Evolutionary conservation across 805 yeast species (phyloP), one percentile per base, ranked within the genome.

Genomic region (Candida namnaoensis): DNA sequence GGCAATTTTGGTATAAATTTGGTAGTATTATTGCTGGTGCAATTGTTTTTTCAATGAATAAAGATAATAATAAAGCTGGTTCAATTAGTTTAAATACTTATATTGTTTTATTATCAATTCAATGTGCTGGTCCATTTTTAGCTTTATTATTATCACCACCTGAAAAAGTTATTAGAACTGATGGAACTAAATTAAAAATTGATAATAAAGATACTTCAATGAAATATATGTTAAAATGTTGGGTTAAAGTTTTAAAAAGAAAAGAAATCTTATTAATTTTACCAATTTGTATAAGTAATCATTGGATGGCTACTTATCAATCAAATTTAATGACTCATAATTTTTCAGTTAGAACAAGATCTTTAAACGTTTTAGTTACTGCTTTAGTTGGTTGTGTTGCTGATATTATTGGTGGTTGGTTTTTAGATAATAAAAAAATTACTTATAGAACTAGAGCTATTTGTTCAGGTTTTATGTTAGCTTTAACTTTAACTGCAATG

Each of bases 21-120:
- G 62, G 62, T 38, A 50, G 53, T 11, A 30, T 57, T 7, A 46
- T 58, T 37, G 49, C 58, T 15, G 62, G 61, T 37, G 46, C 53
- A n/a, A 49, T 57, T 8, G 40, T 43, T 3, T 24, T 47, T 1
- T 40, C 49, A 12, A 40, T 47, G 38, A 57, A 57, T 39, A 37
- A 37, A 12, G 33, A 44, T 26, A 39, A 38, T 9, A 35, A 35
- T 25, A 41, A 27, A 5, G 26, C 46, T 11, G 61, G 61, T 7
- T 35, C 40, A n/a, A 57, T 54, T 13, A 38, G 53, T 10, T 44
- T 55, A 38, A 51, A 44, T 30, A 55, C 61, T 3, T 57, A 56
- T 38, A 36, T 50, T 24, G 61, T 40, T 6, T 41, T 56, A 33
- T 35, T 57, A 6, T 51, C 51, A 5, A 44, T 57, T 15, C 60